phyloP scores from a whole-genome alignment of 108 stramenopile genomes.

The Skeletonema costatum region DNA sequence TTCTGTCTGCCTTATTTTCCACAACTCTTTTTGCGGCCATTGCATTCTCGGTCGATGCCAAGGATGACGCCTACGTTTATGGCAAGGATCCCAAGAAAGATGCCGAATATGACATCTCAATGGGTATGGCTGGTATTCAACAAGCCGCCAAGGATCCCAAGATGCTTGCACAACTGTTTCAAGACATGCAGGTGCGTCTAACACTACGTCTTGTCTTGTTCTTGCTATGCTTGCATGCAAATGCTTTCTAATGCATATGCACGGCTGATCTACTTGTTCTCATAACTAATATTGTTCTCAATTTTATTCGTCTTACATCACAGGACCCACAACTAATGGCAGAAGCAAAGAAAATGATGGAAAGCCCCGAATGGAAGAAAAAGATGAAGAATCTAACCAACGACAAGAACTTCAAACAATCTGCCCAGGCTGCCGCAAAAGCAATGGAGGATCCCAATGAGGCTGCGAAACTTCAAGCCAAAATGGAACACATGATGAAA shows the following conservation, averaged over 20 bases:
- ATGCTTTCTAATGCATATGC: background rate
- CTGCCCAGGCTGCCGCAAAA: slow-evolving; percentile 54
- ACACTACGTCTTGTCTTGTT: background rate
- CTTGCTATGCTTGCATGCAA: background rate
- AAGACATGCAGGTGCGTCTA: slow-evolving; percentile 82
- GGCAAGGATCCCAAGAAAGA: slow-evolving; percentile 68
- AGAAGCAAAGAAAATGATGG: slow-evolving; percentile 91
- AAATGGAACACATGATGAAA: slow-evolving; percentile 91
- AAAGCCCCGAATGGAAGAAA: slow-evolving; percentile 82
- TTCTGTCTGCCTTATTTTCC: slow-evolving; percentile 44
- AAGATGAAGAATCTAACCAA: slow-evolving; percentile 83
- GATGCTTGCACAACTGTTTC: slow-evolving; percentile 87
- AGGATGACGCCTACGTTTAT: slow-evolving; percentile 26
- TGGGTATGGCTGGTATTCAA: slow-evolving; percentile 86
- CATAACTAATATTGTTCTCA: background rate
- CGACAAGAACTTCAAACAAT: slow-evolving; percentile 75
- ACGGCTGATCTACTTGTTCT: slow-evolving; percentile 2
- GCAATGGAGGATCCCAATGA: slow-evolving; percentile 80
- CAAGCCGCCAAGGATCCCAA: slow-evolving; percentile 84
- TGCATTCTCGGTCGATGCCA: slow-evolving; percentile 28
- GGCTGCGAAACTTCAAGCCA: slow-evolving; percentile 84
- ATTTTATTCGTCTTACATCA: background rate
- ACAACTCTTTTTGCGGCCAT: slow-evolving; percentile 51
- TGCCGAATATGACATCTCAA: slow-evolving; percentile 67
- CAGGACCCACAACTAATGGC: slow-evolving; percentile 91